A percentile compares a stretch with the other conserved stretches of the same genome.
Conservation (phyloP, 2,329 filamentous ascomycete species). For the Emmonsia crescens region DNA sequence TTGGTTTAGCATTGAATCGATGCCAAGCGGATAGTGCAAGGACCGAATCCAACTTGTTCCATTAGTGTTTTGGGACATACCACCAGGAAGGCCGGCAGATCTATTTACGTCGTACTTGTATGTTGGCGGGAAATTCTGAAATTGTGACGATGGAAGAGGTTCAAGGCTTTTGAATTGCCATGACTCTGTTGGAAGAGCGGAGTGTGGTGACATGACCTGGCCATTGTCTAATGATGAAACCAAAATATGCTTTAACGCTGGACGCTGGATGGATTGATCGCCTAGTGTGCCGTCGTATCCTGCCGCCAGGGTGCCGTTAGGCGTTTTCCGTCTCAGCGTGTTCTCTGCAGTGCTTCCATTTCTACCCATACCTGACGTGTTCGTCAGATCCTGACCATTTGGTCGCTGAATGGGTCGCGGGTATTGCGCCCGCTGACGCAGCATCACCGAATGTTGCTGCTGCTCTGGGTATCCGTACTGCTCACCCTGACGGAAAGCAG, state of each 20-base stretch:
- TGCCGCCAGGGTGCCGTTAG: constrained; percentile 81
- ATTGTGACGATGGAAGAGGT: constrained; percentile 20
- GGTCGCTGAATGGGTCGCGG: constrained; percentile 31
- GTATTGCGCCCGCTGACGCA: constrained; percentile 26
- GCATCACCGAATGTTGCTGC: constrained; percentile 16
- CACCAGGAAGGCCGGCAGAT: constrained; percentile 14
- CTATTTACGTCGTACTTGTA: constrained; percentile 27
- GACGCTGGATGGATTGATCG: constrained; percentile 61
- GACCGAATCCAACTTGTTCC: constrained; percentile 33
- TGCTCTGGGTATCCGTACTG: neutral
- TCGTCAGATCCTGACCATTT: constrained; percentile 20
- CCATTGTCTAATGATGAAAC: constrained; percentile 48
- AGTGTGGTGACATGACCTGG: constrained; percentile 23
- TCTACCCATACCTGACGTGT: constrained; percentile 15
- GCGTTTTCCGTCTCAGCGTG: constrained; percentile 81
- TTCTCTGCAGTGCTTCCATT: constrained; percentile 46
- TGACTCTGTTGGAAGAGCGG: constrained; percentile 22
- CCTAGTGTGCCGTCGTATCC: constrained; percentile 79
- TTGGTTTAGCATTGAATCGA: constrained; percentile 53
- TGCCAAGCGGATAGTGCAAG: constrained; percentile 39
- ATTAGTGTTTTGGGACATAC: constrained; percentile 21
- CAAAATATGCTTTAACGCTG: constrained; percentile 72
- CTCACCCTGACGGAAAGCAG: constrained; percentile 21
- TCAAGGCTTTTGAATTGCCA: constrained; percentile 23
- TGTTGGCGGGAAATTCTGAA: constrained; percentile 28